Evolutionary conservation across 2,329 filamentous ascomycete genomes (phyloP), one percentile per base, ranked within the genome.

Genomic region (Ophiostoma himal-ulmi): DNA sequence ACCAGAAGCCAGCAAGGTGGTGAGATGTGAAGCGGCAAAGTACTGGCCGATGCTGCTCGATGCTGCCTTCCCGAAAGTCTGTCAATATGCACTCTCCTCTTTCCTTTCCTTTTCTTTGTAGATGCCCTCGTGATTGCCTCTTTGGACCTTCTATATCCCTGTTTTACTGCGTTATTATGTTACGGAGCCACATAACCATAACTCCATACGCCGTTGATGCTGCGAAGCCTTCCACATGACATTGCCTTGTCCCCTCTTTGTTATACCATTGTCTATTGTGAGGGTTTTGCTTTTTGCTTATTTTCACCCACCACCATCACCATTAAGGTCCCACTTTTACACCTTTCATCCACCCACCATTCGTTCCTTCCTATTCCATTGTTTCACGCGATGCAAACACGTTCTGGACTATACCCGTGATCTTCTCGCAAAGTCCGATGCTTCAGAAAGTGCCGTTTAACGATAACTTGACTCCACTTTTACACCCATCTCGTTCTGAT

Each of bases 341-440:
- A 6, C 17, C 22, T 6, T 62, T 34, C 57, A 36, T 62, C 26
- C 57, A 14, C 14, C 11, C 22, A 34, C 57, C 57, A 62, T 17
- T 62, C 57, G 57, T 62, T 62, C 57, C 26, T 62, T 62, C 57
- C 57, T 17, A 62, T 57, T 57, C n/a, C 22, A 26, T 57, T 57
- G 52, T 57, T 57, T 26, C 52, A 57, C 52, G 8, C 52, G 52
- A 57, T 57, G n/a, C n/a, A 57, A 57, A 22, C n/a, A 57, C 52
- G 22, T n/a, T 48, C 44, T 34, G 57, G 26, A 62, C 57, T 62
- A 36, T 62, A 62, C 57, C 57, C 26, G 14, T 62, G 26, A 62
- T 62, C 11, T 7, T 22, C 57, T 34, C 57, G 30, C 57, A 62
- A 62, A 62, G 26, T 62, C 57, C 57, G 57, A 62, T 62, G 57